phyloP scores from a whole-genome alignment of 192 early-diverging fungal species.

The Dissophora globulifera region DNA sequence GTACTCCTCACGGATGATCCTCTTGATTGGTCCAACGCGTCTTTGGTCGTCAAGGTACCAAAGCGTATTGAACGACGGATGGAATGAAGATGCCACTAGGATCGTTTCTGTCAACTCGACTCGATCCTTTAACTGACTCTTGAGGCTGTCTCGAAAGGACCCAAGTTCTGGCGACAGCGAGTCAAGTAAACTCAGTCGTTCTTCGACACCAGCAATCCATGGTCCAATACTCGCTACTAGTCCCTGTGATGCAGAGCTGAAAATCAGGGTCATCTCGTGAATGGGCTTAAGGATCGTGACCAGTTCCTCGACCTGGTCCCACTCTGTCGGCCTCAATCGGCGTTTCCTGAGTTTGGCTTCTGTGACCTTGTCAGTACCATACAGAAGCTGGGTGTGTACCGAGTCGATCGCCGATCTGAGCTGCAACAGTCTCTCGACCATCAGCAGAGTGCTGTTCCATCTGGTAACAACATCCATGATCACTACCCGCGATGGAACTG shows the following conservation, averaged over 20 bases:
- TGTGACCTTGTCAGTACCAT: too few species aligned
- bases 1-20: too few species aligned
- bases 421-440: constrained; percentile 1
- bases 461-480: constrained; percentile 3
- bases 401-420: neutral
- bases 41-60: too few species aligned
- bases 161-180: too few species aligned
- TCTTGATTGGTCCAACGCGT: neutral
- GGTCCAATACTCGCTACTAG: constrained; percentile 1
- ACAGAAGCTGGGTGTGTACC: too few species aligned
- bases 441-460: constrained; percentile 16
- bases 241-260: constrained; percentile 7
- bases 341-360: neutral
- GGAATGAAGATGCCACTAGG: neutral
- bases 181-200: too few species aligned
- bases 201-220: constrained; percentile 5
- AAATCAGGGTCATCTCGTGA: neutral
- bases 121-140: too few species aligned
- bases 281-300: neutral
- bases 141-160: too few species aligned
- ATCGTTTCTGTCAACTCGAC: neutral
- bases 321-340: neutral
- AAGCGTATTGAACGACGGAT: constrained; percentile 7
- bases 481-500: neutral
- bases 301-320: neutral